Evolutionary conservation across 306 rosid genomes (phyloP).

Genomic region (Ammopiptanthus mongolicus): DNA sequence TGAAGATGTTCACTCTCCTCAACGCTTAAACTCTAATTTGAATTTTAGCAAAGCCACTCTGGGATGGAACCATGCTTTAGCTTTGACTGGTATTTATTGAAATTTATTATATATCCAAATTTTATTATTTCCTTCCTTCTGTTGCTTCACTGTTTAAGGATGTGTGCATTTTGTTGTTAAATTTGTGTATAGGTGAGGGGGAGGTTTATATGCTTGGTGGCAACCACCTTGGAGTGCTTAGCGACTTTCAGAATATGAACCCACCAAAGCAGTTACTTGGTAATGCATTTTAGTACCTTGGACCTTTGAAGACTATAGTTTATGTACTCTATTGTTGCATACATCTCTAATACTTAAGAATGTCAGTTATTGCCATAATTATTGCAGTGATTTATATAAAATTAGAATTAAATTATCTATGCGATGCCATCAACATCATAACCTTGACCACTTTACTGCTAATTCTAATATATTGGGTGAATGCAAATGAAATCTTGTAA

Average conservation of each 20-base stretch:
- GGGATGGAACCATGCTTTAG: constrained; percentile 90
- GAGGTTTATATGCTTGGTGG: constrained; percentile 79
- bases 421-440: background rate
- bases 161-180: background rate
- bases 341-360: background rate
- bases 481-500: background rate
- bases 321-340: background rate
- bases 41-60: constrained; percentile 41
- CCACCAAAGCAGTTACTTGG: constrained; percentile 37
- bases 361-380: background rate
- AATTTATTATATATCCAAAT: background rate
- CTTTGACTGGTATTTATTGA: constrained; percentile 51
- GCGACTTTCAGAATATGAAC: constrained; percentile 34
- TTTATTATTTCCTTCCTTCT: background rate
- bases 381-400: background rate
- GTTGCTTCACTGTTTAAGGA: background rate
- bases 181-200: constrained; percentile 43
- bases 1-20: constrained; percentile 53
- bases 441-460: background rate
- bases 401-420: background rate
- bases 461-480: background rate
- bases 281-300: constrained; percentile 29
- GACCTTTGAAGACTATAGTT: background rate
- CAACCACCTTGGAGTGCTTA: constrained; percentile 61
- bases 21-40: constrained; percentile 22